Conservation (phyloP, 305 asterid species). For the Solanum hybrid region DNA sequence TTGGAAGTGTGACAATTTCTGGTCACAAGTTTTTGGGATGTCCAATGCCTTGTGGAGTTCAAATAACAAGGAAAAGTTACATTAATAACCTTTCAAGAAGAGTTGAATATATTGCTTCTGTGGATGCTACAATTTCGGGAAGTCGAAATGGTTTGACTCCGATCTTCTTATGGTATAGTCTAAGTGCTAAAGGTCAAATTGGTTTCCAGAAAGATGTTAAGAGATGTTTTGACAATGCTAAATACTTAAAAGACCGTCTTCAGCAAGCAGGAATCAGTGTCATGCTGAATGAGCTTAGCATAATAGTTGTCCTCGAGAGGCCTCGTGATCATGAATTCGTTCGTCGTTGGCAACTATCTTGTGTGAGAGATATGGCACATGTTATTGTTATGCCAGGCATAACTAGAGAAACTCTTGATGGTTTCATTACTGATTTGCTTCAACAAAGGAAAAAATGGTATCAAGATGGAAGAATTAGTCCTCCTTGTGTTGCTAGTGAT, state of each 20-base stretch:
- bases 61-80: constrained; percentile 5
- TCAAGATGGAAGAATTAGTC: not conserved
- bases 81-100: constrained; percentile 2
- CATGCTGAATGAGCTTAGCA: constrained; percentile 3
- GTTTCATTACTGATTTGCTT: not conserved
- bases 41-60: constrained; percentile 2
- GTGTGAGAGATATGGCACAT: constrained; percentile 10
- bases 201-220: constrained; percentile 3
- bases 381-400: constrained; percentile 10
- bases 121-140: constrained; percentile 10
- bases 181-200: not conserved
- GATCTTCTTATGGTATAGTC: constrained; percentile 3
- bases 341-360: constrained; percentile 14
- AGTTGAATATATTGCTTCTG: constrained; percentile 9
- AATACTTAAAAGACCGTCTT: constrained; percentile 2
- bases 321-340: constrained; percentile 2
- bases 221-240: not conserved
- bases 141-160: constrained; percentile 9
- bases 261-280: not conserved
- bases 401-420: constrained; percentile 1
- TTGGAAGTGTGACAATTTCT: constrained; percentile 8
- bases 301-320: constrained; percentile 5
- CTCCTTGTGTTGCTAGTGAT: constrained; percentile 7
- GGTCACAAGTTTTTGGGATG: constrained; percentile 1
- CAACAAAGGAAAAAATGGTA: constrained; percentile 2